Evolutionary conservation across 2,329 filamentous ascomycete genomes (phyloP).

Genomic region (Cordyceps farinosa): DNA sequence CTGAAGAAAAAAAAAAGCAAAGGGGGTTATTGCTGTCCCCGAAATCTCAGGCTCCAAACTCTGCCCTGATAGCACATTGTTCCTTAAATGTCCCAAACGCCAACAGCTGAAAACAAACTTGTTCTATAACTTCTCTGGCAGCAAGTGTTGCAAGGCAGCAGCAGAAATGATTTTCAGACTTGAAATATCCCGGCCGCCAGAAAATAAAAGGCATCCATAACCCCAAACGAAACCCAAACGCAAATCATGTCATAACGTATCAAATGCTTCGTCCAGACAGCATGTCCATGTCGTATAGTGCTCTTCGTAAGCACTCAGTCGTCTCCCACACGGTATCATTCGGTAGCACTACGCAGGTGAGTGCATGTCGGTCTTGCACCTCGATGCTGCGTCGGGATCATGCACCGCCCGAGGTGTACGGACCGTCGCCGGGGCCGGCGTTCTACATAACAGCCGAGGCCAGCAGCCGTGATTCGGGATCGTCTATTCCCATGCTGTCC

Average conservation of each 20-base stretch:
- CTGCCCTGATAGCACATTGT: conserved; percentile 17
- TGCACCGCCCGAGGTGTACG: not conserved
- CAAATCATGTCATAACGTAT: conserved; percentile 7
- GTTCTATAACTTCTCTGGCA: too few relatives aligned
- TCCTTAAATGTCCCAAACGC: conserved; percentile 18
- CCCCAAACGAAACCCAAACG: not conserved
- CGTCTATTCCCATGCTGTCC: conserved; percentile 43
- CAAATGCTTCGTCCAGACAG: conserved; percentile 6
- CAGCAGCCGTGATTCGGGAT: conserved; percentile 42
- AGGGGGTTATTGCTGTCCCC: not conserved
- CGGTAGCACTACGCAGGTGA: not conserved
- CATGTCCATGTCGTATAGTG: not conserved
- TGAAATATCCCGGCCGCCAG: not conserved
- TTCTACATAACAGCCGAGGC: conserved; percentile 43
- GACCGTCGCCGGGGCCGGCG: conserved; percentile 20
- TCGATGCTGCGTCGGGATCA: not conserved
- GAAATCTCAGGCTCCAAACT: conserved; percentile 12
- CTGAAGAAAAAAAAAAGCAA: not conserved
- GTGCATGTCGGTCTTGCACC: not conserved
- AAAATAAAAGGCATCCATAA: not conserved
- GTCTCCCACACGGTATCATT: not conserved
- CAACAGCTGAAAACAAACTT: not conserved
- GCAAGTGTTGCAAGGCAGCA: not conserved
- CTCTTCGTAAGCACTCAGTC: not conserved
- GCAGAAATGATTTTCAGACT: not conserved